phyloP scores from a whole-genome alignment of 73 alveolate genomes.

The Durusdinium trenchii region DNA sequence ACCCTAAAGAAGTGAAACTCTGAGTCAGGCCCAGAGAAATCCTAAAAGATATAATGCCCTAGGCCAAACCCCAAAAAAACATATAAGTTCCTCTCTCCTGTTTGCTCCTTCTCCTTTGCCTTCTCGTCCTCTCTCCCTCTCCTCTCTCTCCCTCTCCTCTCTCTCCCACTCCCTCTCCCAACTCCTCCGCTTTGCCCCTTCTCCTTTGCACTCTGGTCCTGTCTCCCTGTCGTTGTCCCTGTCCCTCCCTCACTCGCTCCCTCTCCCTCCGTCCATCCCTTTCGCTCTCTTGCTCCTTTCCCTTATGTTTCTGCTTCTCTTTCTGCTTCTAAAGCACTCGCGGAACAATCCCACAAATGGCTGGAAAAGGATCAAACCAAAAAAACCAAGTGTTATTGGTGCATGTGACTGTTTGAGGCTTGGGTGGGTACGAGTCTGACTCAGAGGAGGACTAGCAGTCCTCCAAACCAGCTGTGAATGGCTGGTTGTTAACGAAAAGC shows the following conservation, averaged over 20 bases:
- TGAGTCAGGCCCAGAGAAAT: no score
- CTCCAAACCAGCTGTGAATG: background rate
- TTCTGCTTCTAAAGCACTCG: background rate
- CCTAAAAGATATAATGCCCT: no score
- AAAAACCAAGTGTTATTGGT: no score
- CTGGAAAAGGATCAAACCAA: no score
- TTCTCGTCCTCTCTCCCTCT: background rate
- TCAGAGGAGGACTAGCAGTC: conserved; percentile 39
- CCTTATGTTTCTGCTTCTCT: no score
- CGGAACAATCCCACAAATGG: background rate
- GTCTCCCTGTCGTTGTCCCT: background rate
- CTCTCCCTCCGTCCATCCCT: background rate
- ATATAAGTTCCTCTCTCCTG: background rate
- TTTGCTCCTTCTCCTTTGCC: background rate
- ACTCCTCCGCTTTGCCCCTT: background rate
- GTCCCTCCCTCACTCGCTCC: background rate
- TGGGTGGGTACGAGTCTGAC: conserved; percentile 88
- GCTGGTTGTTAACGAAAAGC: conserved; percentile 48
- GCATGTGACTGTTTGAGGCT: background rate
- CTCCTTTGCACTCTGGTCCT: background rate
- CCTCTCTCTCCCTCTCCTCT: background rate
- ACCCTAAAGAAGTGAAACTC: no score
- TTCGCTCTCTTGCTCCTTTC: background rate
- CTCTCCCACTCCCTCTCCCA: background rate
- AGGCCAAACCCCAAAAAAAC: no score